Conservation (phyloP, 1,139 yeast genomes). For the Hemisphaericaspora lyxosophila region DNA sequence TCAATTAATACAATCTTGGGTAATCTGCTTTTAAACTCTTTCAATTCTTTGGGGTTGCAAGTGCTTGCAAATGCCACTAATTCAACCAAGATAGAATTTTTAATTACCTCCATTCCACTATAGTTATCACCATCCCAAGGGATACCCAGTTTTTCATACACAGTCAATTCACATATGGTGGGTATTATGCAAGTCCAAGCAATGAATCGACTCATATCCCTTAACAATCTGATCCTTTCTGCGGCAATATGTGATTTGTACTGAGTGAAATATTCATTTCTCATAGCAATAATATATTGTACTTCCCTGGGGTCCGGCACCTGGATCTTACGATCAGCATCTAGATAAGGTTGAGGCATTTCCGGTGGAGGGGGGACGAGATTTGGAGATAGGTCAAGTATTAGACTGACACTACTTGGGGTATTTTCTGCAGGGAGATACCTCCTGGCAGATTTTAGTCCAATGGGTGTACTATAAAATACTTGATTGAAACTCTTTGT, state of each 20-base stretch:
- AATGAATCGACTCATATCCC: slow-evolving; percentile 37
- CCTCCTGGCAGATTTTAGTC: slow-evolving; percentile 13
- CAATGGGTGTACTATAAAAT: slow-evolving; percentile 11
- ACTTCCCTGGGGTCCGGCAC: slow-evolving; percentile 37
- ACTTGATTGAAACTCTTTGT: slow-evolving; percentile 10
- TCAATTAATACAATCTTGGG: slow-evolving; percentile 23
- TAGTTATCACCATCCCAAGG: slow-evolving; percentile 20
- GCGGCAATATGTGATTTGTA: slow-evolving; percentile 39
- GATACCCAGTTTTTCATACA: slow-evolving; percentile 26
- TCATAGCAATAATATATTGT: slow-evolving; percentile 23
- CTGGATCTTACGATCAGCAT: slow-evolving; percentile 35
- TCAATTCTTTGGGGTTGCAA: slow-evolving; percentile 16
- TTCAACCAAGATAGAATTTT: slow-evolving; percentile 24
- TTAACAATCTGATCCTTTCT: slow-evolving; percentile 37
- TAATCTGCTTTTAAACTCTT: slow-evolving; percentile 14
- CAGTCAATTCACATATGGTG: slow-evolving; percentile 16
- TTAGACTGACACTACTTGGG: slow-evolving; percentile 21
- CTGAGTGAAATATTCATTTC: slow-evolving; percentile 40
- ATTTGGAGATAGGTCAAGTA: slow-evolving; percentile 17
- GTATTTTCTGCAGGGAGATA: slow-evolving; percentile 16
- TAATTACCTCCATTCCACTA: slow-evolving; percentile 16
- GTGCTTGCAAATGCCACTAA: slow-evolving; percentile 21
- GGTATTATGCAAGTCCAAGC: slow-evolving; percentile 35
- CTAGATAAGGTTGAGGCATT: slow-evolving; percentile 43
- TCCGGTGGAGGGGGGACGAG: slow-evolving; percentile 31